Evolutionary conservation across 257 asterid genomes (phyloP), one percentile per base, ranked within the genome.

Genomic region (Gentiana dahurica): DNA sequence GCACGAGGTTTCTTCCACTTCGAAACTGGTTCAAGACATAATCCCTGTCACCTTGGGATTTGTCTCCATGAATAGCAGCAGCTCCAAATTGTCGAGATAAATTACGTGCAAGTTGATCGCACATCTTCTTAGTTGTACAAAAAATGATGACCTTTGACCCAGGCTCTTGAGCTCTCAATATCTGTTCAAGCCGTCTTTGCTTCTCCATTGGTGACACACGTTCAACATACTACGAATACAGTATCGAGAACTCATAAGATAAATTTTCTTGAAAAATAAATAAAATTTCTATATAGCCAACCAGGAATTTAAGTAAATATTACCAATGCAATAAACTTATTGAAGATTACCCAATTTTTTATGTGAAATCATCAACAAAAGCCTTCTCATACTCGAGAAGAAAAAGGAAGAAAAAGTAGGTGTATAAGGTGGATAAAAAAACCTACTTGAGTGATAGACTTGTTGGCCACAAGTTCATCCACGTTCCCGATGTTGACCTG

Each of bases 41-140:
- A 73, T 92, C 99, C 76, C 99, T 85, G 76, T 92, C 97, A 7
- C 87, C 79, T 80, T 92, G 97, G 65, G 89, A 83, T 75, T 92
- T 88, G 77, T 92, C 99, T 36, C 99, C 99, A 62, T 92, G 99
- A 71, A 92, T 88, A 55, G 95, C 97, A 67, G 79, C 94, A 35
- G 99, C 95, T 75, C 95, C 97, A 69, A 83, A 92, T 57, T 73
- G 80, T 32, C 81, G 81, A 68, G 77, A 60, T 57, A 92, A 74
- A 76, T 68, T 70, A 55, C 87, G 80, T 4, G 99, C 71, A 62
- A 88, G 95, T 49, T 67, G 90, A 70, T 92, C 95, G 52, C 99
- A 92, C 95, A 84, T 88, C 73, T 79, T 92, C 80, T 92, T 92
- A 2, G 97, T 92, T 54, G 99, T 83, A 72, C 99, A 92, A 78